These are phyloP conservation scores for Ogataea pignaliae DNA, from an alignment of 805 yeast species.

Conservation along the genomic window DNA sequence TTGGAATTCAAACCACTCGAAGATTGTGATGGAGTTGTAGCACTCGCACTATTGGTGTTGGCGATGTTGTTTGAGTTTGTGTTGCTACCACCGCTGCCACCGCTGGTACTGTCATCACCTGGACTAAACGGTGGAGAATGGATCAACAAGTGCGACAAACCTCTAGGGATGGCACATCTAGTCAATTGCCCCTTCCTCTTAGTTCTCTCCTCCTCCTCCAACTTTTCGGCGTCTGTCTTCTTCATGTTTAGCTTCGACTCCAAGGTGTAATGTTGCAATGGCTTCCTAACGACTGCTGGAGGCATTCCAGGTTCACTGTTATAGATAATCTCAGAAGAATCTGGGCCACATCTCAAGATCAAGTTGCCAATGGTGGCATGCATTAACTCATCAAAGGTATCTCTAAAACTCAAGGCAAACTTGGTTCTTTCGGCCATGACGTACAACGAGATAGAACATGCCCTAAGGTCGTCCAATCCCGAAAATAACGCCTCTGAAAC, in stretches of 20 bases:
- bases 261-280: constrained; percentile 33
- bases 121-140: constrained; percentile 34
- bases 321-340: constrained; percentile 52
- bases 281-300: constrained; percentile 51
- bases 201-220: constrained; percentile 45
- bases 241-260: constrained; percentile 27
- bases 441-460: constrained; percentile 59
- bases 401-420: constrained; percentile 58
- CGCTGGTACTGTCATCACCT: constrained; percentile 23
- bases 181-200: constrained; percentile 48
- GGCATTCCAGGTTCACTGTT: constrained; percentile 48
- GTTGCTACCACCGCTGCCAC: constrained; percentile 15
- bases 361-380: constrained; percentile 59
- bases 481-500: constrained; percentile 50
- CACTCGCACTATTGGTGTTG: constrained; percentile 9
- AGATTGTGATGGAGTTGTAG: background rate
- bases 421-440: constrained; percentile 65
- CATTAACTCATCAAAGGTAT: constrained; percentile 64
- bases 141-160: constrained; percentile 45
- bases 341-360: constrained; percentile 60
- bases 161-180: constrained; percentile 49
- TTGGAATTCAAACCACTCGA: no score
- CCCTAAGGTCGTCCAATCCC: constrained; percentile 58
- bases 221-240: constrained; percentile 32
- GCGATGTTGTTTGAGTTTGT: constrained; percentile 2